Evolutionary conservation across 2,329 filamentous ascomycete species (phyloP), one percentile per base, ranked within the genome.

Genomic region (Mycosphaerella sp.): DNA sequence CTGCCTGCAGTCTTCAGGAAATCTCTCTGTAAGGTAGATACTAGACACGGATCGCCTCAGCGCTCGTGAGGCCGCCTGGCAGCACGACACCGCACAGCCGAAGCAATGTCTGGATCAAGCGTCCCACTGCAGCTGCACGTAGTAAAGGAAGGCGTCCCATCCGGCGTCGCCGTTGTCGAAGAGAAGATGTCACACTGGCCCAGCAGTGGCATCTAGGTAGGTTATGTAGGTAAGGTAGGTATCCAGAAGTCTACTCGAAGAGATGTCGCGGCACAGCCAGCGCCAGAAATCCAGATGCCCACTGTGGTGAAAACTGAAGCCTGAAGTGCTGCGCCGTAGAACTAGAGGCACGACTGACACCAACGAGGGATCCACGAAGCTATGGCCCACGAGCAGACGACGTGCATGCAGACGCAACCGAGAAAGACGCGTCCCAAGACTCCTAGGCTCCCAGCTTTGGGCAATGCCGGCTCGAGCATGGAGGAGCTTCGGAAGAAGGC

Each of bases 401-500:
- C 25, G 16, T 44, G 40, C 17, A 40, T 43, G 28, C 40, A 34
- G 39, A 28, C 34, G 18, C 44, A 41, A 49, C 40, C 44, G 46
- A 41, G 48, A 52, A 40, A 49, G 44, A 44, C 49, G 49, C 49
- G 49, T 14, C 39, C 27, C n/a, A n/a, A n/a, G n/a, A n/a, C n/a
- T n/a, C n/a, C n/a, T n/a, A n/a, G n/a, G n/a, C n/a, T n/a, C n/a
- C n/a, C 17, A 30, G 21, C 32, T 21, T 18, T 44, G 21, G 21
- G 37, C 41, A 21, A 17, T 41, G 18, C 47, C 39, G 35, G 40
- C 44, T 40, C 37, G 39, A 14, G 39, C 42, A 14, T 51, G 34
- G 41, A 34, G 32, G 30, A 41, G 50, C 37, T 40, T 43, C 44
- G 50, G 50, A 37, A 53, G 50, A 37, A 53, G 50, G 50, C 50